Evolutionary conservation across 2,329 filamentous ascomycete genomes (phyloP).

Genomic region (Metarhizium brunneum): DNA sequence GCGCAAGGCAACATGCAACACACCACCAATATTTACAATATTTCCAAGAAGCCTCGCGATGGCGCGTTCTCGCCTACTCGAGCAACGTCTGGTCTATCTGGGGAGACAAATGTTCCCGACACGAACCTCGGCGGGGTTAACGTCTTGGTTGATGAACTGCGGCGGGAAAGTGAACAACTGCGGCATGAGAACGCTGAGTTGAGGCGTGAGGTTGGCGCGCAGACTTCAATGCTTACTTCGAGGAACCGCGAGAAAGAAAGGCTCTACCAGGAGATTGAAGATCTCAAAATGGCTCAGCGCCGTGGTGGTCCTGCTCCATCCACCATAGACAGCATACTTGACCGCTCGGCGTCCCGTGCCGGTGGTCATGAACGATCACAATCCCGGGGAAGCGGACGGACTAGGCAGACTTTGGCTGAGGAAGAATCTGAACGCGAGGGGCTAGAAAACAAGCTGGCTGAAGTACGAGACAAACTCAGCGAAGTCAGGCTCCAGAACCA

Average conservation of each 20-base stretch:
- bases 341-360: constrained; percentile 84
- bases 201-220: constrained; percentile 83
- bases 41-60: constrained; percentile 44
- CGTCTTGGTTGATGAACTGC: constrained; percentile 68
- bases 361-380: constrained; percentile 58
- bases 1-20: constrained; percentile 36
- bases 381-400: constrained; percentile 63
- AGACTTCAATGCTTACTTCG: constrained; percentile 95
- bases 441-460: constrained; percentile 73
- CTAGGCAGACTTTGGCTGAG: constrained; percentile 48
- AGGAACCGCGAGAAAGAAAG: constrained; percentile 91
- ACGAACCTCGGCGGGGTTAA: constrained; percentile 48
- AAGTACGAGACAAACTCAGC: constrained; percentile 78
- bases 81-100: constrained; percentile 40
- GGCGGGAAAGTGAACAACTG: constrained; percentile 61
- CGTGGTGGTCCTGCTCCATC: constrained; percentile 52
- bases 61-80: constrained; percentile 36
- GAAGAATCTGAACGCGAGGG: constrained; percentile 78
- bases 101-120: constrained; percentile 40
- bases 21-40: constrained; percentile 59
- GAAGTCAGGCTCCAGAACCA: constrained; percentile 83
- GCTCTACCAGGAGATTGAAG: constrained; percentile 93
- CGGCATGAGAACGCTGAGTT: constrained; percentile 89
- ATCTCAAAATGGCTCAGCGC: constrained; percentile 80
- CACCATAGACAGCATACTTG: constrained; percentile 81